Base-by-base conservation (phyloP, 2,329 filamentous ascomycete species). In the Rhytidhysteron rufulum region DNA sequence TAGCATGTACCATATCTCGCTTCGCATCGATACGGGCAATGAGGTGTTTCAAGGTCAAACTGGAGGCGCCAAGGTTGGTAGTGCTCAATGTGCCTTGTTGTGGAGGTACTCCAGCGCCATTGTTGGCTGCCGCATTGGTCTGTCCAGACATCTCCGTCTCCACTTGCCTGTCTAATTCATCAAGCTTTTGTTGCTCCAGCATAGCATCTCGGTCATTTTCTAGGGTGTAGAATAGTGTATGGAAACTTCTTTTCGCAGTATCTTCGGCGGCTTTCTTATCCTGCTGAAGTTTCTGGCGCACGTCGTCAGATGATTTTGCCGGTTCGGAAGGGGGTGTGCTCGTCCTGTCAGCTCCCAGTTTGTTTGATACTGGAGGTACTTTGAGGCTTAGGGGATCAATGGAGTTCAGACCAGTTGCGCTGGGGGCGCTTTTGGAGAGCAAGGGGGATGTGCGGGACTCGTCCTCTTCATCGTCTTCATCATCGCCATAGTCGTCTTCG, bases 191-290 rank as follows among this genome's bases (percentile, higher is more conserved):
- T 67, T 98, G 93, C 65, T 98, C 93, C 42, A 97, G 70, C 93
- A 98, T 97, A 35, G 93, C 93, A 55, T 91, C 88, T 40, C 88
- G 81, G 62, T 98, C 93, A 62, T 91, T 93, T 66, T 98, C 93
- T 22, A 97, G 75, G 1, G 93, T 96, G 65, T 95, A 91, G 66
- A 97, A 95, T 50, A 95, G 78, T 8, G 88, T 94, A 60, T 95
- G 85, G 66, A 96, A 97, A 67, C 86, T 93, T 55, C 82, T 80
- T 68, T 89, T 89, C 31, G 88, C 93, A 37, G 86, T 85, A 58
- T 95, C 88, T 58, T 95, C 91, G 34, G 87, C 90, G 21, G 86
- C 88, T 63, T 85, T 90, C 62, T 93, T 93, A 52, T 88, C 88
- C 60, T 95, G 87, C 65, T 97, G 90, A 48, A 97, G 70, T 65